Percentiles rank a stretch among this genome's conserved stretches.
Conservation (phyloP, 441 rosid genomes). For the Manihot esculenta region DNA sequence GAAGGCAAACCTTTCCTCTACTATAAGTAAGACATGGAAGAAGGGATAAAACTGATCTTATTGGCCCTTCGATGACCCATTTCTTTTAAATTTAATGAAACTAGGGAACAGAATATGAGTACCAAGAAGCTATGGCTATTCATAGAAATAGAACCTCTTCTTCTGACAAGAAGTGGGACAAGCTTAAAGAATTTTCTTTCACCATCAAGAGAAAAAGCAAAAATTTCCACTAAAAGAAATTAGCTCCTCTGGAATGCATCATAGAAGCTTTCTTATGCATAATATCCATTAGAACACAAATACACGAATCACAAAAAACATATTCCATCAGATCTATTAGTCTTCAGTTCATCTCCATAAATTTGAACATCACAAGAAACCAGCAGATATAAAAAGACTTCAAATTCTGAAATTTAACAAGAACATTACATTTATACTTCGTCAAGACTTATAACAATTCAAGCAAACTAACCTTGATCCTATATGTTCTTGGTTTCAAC, state of each 20-base stretch:
- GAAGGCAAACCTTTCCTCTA: not conserved
- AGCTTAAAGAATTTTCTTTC: not conserved
- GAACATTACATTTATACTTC: not conserved
- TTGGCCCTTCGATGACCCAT: not conserved
- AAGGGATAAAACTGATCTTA: not conserved
- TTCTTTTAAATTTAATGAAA: not conserved
- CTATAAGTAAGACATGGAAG: not conserved
- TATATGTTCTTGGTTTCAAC: constrained; percentile 85
- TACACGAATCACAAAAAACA: not conserved
- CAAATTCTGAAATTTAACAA: not conserved
- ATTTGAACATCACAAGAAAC: not conserved
- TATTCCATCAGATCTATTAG: not conserved
- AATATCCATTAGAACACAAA: not conserved
- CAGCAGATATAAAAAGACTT: not conserved
- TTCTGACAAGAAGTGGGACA: not conserved
- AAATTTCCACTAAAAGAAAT: not conserved
- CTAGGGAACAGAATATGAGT: not conserved
- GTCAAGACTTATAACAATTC: not conserved
- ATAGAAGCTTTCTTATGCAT: no score
- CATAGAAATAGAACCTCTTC: not conserved
- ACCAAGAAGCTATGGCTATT: no score
- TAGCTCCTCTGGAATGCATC: not conserved
- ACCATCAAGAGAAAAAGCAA: not conserved
- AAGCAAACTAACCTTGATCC: constrained; percentile 68
- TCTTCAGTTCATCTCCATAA: not conserved